Evolutionary conservation across 1,284 basidiomycete species (phyloP).

Genomic region (Fomitopsis palustris): DNA sequence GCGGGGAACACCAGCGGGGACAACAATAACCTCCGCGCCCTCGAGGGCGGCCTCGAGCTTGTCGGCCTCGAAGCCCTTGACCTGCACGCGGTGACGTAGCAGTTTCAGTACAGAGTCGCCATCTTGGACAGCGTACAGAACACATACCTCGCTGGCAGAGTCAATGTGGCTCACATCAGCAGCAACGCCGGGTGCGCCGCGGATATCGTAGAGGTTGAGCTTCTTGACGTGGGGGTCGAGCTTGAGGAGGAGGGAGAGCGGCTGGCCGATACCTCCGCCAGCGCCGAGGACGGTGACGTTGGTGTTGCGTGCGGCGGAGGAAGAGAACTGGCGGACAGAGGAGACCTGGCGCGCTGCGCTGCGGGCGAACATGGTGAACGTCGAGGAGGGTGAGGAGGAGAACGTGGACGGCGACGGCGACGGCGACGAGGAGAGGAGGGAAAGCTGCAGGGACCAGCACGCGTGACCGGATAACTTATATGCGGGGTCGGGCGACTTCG

Average conservation of each 20-base stretch:
- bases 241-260: slow-evolving; percentile 87
- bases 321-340: slow-evolving; percentile 70
- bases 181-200: slow-evolving; percentile 89
- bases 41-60: slow-evolving; percentile 85
- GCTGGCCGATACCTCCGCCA: slow-evolving; percentile 91
- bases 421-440: slow-evolving; percentile 9
- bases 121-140: slow-evolving; percentile 17
- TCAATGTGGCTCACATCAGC: slow-evolving; percentile 94
- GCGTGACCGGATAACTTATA: background rate
- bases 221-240: slow-evolving; percentile 78
- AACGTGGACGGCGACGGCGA: slow-evolving; percentile 6
- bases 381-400: slow-evolving; percentile 8
- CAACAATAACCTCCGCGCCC: slow-evolving; percentile 88
- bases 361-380: slow-evolving; percentile 46
- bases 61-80: slow-evolving; percentile 78
- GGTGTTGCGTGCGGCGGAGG: slow-evolving; percentile 67
- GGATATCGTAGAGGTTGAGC: slow-evolving; percentile 87
- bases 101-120: background rate
- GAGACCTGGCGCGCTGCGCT: slow-evolving; percentile 47
- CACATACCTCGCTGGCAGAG: slow-evolving; percentile 72
- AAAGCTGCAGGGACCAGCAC: slow-evolving; percentile 8
- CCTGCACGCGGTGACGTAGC: slow-evolving; percentile 38
- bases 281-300: slow-evolving; percentile 92
- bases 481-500: slow-evolving; percentile 1
- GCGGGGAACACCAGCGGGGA: slow-evolving; percentile 95